Base-by-base conservation (phyloP, 805 yeast genomes). In the Starmera dryadoides region DNA sequence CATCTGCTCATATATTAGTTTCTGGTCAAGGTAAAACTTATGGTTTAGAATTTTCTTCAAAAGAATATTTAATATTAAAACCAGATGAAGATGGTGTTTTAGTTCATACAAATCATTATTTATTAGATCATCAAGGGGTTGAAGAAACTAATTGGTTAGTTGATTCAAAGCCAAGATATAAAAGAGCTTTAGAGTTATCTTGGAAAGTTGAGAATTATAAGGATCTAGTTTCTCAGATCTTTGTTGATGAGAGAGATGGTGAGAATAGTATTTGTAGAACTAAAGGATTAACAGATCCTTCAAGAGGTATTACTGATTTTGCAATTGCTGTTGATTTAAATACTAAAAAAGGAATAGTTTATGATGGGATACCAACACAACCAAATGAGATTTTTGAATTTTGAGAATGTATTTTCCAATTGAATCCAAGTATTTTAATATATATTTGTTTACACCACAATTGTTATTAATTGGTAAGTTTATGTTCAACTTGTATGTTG, bases 1-100 rank as follows among this genome's bases (percentile, higher is more conserved):
- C 55, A 35, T 43, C 53, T 45, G 50, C 52, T 5, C 49, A 50
- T 34, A 29, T 49, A 21, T 31, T 55, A 35, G 40, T 54, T 43
- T 56, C 53, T 10, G 61, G 55, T 30, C 40, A 49, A 4, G 46
- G 41, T 4, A 35, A 41, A 23, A 15, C 26, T 4, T 16, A 9
- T 4, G 23, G 26, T 20, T 10, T 35, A 8, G 37, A 35, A n/a
- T 35, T 35, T 19, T 26, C 32, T 18, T 26, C 8, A n/a, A 18
- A 26, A 14, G 37, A 35, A 11, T 17, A 12, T 19, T 5, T 18
- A 14, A 28, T 22, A 14, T 9, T 34, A 10, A n/a, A 34, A 14
- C 23, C 32, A 7, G n/a, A 33, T 11, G 12, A 14, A 18, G 15
- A 35, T 35, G 32, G 37, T 11, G 15, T 26, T n/a, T 4, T 35